A percentile compares a stretch with the other conserved stretches of the same genome.
These are phyloP conservation scores for Cytidiella melzeri DNA, from an alignment of 768 basidiomycete genomes.

Conservation along the genomic window DNA sequence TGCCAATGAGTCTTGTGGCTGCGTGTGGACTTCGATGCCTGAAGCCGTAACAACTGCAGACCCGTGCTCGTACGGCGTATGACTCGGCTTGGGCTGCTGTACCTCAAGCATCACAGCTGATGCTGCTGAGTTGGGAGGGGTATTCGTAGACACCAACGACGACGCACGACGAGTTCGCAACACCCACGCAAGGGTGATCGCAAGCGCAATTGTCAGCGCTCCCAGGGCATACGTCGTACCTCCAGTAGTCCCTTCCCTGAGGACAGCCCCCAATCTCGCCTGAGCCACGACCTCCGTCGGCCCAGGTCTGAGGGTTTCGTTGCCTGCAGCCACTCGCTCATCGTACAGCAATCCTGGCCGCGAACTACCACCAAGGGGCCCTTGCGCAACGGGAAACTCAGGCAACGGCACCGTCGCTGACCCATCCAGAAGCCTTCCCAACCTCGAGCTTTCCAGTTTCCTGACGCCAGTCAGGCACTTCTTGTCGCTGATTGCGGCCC, in stretches of 20 bases:
- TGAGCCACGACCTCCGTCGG: no score
- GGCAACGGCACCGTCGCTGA: constrained; percentile 35
- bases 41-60: not conserved
- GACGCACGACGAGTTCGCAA: not conserved
- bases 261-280: no score
- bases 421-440: constrained; percentile 55
- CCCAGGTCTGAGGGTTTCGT: not conserved
- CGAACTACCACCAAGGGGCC: not conserved
- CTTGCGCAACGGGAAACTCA: constrained; percentile 9
- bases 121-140: not conserved
- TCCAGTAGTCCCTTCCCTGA: not conserved
- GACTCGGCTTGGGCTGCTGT: not conserved
- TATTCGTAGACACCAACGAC: not conserved
- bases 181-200: not conserved
- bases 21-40: not conserved
- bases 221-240: not conserved
- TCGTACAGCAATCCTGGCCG: constrained; percentile 4
- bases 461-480: constrained; percentile 62
- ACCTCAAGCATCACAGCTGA: not conserved
- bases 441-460: constrained; percentile 39
- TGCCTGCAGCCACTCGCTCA: not conserved
- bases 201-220: not conserved
- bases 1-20: not conserved
- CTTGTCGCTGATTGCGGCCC: constrained; percentile 29
- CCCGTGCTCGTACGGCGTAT: no score